Conservation (phyloP, 345 rosid genomes). For the Arabis alpina region DNA sequence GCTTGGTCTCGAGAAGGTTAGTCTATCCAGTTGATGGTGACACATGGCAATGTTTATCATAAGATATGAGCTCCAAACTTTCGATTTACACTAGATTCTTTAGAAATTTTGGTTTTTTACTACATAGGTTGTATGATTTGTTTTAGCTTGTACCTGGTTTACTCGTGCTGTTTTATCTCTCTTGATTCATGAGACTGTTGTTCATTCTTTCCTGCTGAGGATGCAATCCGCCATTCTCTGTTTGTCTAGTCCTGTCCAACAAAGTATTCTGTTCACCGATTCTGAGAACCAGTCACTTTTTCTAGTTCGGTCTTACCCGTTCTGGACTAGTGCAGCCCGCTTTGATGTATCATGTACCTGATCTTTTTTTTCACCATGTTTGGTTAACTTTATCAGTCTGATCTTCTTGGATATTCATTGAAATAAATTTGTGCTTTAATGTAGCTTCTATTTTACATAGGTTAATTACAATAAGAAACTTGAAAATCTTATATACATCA, state of each 20-base stretch:
- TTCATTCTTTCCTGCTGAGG: conserved; percentile 14
- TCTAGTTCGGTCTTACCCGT: not conserved
- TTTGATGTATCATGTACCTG: conserved; percentile 1
- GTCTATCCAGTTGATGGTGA: conserved; percentile 38
- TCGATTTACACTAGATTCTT: conserved; percentile 9
- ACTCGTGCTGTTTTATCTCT: conserved; percentile 21
- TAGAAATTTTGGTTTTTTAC: conserved; percentile 39
- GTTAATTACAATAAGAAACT: not conserved
- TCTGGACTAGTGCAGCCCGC: not conserved
- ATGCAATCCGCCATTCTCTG: not conserved
- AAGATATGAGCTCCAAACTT: conserved; percentile 6
- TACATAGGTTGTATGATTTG: conserved; percentile 36
- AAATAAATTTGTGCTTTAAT: not conserved
- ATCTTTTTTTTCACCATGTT: not conserved
- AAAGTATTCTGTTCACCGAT: conserved; percentile 3
- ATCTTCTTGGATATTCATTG: conserved; percentile 17
- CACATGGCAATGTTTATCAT: conserved; percentile 17
- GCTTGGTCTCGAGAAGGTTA: conserved; percentile 65
- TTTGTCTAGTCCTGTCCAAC: not conserved
- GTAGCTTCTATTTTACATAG: conserved; percentile 2
- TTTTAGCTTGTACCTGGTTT: conserved; percentile 26
- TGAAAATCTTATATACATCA: conserved; percentile 17
- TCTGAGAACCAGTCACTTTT: conserved; percentile 2
- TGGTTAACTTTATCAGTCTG: conserved; percentile 12
- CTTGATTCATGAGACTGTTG: conserved; percentile 9